Evolutionary conservation across 129 eudicot genomes (phyloP).

Genomic region (Sambucus nigra): DNA sequence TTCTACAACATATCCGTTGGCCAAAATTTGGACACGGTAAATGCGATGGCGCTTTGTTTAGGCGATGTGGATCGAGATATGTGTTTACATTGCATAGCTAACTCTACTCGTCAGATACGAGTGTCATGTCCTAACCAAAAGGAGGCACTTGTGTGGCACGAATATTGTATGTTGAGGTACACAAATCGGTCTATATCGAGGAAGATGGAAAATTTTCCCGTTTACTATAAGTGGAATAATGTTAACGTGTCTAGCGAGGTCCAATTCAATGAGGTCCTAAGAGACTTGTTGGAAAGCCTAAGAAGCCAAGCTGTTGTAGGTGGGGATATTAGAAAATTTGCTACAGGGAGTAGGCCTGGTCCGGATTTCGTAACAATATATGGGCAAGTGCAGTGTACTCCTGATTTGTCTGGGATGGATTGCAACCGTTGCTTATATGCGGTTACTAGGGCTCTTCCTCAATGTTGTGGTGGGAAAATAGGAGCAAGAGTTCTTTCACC

Average conservation of each 20-base stretch:
- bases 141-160: not conserved
- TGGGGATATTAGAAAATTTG: conserved; percentile 21
- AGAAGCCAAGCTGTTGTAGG: conserved; percentile 23
- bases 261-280: conserved; percentile 15
- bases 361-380: conserved; percentile 19
- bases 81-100: conserved; percentile 17
- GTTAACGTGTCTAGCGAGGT: conserved; percentile 10
- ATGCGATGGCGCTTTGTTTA: conserved; percentile 24
- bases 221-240: not conserved
- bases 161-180: conserved; percentile 34
- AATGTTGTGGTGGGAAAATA: conserved; percentile 19
- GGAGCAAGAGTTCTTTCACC: conserved; percentile 31
- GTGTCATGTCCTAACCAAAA: conserved; percentile 19
- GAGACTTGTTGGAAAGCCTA: conserved; percentile 23
- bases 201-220: not conserved
- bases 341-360: conserved; percentile 14
- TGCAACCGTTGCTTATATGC: conserved; percentile 30
- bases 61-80: conserved; percentile 14
- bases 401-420: conserved; percentile 31
- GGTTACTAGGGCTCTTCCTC: conserved; percentile 7
- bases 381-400: conserved; percentile 52
- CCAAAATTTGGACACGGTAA: conserved; percentile 13
- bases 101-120: not conserved
- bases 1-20: conserved; percentile 23
- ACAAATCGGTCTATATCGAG: conserved; percentile 16